Base-by-base conservation (phyloP, 345 rosid species). In the Acer saccharum region DNA sequence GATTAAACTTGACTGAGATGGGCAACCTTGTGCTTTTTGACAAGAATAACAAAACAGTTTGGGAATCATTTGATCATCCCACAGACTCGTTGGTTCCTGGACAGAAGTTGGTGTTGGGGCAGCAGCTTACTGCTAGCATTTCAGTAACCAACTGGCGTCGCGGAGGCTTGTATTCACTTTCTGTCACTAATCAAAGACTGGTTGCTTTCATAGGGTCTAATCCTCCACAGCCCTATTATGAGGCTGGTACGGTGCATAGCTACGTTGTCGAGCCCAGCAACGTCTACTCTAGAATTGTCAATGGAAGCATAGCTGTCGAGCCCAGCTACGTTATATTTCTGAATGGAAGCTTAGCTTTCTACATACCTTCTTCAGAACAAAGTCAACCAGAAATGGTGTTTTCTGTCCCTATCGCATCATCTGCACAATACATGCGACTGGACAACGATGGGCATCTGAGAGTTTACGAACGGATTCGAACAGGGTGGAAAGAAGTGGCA, bases 361-460 rank as follows among this genome's bases (percentile, higher is more conserved):
- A 71, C 39, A 12, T 20, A 35, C 8, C 29, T 64, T 21, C 73
- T 5, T 25, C 71, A 17, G 69, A 52, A 70, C 62, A 44, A 70
- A 17, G 62, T 27, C 12, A 52, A 18, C 62, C 73, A 7, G 17
- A 52, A 27, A n/a, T 7, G 10, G 23, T 1, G 41, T 17, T 70
- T 48, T 4, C 13, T 10, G 6, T 70, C 29, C 73, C 44, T 70
- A 20, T 0, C 18, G 43, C 73, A 52, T 50, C 61, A 0, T 50
- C 77, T 44, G 21, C 69, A 7, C 50, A 65, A 27, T 78, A 69
- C 74, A 41, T 82, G 68, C 76, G 69, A 14, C 63, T 84, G 61
- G 78, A 54, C 3, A 17, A 65, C 29, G 87, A 83, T 69, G 85
- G 89, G 6, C 80, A 77, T 63, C 78, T 84, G 20, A 75, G 54